Conservation (phyloP, 2,329 filamentous ascomycete genomes). For the Aspergillus novofumigatus region DNA sequence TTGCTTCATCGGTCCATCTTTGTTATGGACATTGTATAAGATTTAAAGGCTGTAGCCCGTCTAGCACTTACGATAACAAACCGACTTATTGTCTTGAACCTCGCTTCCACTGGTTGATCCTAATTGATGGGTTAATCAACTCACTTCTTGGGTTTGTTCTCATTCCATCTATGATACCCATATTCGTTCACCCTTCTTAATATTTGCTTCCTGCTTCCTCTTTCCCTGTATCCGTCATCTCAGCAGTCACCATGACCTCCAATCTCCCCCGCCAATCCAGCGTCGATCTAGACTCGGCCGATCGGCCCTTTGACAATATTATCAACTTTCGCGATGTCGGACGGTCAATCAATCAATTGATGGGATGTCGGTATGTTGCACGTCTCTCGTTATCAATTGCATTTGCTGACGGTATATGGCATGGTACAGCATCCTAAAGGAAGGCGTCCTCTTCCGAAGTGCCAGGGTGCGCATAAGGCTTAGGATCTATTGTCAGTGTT, state of each 20-base stretch:
- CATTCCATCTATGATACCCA: background rate
- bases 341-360: conserved; percentile 58
- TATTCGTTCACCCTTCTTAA: background rate
- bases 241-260: conserved; percentile 5
- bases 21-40: background rate
- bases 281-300: conserved; percentile 31
- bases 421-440: conserved; percentile 45
- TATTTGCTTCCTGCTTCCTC: background rate
- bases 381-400: background rate
- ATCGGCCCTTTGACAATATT: conserved; percentile 52
- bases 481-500: background rate
- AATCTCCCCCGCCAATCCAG: conserved; percentile 20
- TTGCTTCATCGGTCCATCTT: background rate
- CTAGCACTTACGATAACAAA: background rate
- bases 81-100: background rate
- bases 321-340: conserved; percentile 77
- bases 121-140: background rate
- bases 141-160: background rate
- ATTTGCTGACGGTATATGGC: conserved; percentile 2
- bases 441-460: conserved; percentile 65
- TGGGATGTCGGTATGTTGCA: conserved; percentile 50
- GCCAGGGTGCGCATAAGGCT: conserved; percentile 52
- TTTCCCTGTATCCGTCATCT: background rate
- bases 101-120: background rate
- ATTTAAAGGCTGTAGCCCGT: background rate